A percentile compares a stretch with the other conserved stretches of the same genome.
Evolutionary conservation across 2,329 filamentous ascomycete species (phyloP).

Genomic region (Pseudogymnoascus sp.): DNA sequence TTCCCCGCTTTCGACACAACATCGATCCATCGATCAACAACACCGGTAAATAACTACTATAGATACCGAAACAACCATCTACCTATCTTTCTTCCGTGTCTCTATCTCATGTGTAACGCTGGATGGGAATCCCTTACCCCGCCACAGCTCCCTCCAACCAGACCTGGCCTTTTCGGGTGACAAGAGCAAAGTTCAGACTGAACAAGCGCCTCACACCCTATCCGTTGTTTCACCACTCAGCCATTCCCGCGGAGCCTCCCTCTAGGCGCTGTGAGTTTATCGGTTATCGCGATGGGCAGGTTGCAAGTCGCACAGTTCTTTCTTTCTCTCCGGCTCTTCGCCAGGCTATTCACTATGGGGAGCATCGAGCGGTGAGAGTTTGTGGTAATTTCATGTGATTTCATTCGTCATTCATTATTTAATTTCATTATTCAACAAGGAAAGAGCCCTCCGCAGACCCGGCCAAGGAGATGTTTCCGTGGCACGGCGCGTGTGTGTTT

Average conservation of each 20-base stretch:
- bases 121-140: neutral
- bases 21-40: neutral
- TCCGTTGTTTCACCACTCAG: neutral
- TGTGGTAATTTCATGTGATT: slow-evolving; percentile 5
- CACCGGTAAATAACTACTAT: neutral
- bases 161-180: neutral
- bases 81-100: neutral
- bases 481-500: neutral
- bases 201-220: slow-evolving; percentile 5
- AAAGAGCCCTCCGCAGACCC: neutral
- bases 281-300: neutral
- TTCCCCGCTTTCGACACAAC: neutral
- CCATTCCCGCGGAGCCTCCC: neutral
- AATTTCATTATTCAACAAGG: slow-evolving; percentile 3
- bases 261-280: neutral
- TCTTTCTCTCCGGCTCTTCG: neutral
- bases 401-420: slow-evolving; percentile 7
- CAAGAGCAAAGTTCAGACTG: neutral
- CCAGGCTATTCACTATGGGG: neutral
- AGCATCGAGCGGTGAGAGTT: slow-evolving; percentile 1
- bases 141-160: neutral
- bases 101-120: neutral
- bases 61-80: neutral
- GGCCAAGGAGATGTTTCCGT: neutral
- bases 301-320: neutral